These are phyloP conservation scores for Halenospora varia DNA, from an alignment of 495 filamentous ascomycete species.

Conservation along the genomic window DNA sequence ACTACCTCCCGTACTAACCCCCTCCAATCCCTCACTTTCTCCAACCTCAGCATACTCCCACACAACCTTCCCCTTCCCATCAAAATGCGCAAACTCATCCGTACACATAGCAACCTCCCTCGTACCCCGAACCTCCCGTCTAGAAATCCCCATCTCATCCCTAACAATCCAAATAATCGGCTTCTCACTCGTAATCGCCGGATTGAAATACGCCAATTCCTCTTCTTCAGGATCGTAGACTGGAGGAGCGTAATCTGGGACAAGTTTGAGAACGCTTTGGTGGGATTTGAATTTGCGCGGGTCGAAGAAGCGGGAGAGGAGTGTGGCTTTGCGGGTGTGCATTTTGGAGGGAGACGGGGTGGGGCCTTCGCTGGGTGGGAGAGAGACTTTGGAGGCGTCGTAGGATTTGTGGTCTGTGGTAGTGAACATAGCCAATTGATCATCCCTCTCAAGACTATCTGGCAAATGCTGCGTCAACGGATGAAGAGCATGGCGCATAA, in stretches of 20 bases:
- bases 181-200: conserved; percentile 55
- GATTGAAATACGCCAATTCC: conserved; percentile 72
- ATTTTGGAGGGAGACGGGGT: conserved; percentile 20
- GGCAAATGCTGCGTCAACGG: conserved; percentile 80
- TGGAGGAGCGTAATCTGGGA: conserved; percentile 47
- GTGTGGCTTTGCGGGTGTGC: conserved; percentile 30
- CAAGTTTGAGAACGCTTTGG: conserved; percentile 60
- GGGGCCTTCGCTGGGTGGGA: conserved; percentile 25
- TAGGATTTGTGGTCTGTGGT: conserved; percentile 27
- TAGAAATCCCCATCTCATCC: conserved; percentile 71
- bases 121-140: conserved; percentile 70
- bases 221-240: conserved; percentile 57
- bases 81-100: conserved; percentile 75
- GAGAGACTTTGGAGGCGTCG: conserved; percentile 25
- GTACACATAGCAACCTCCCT: conserved; percentile 59
- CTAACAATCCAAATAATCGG: conserved; percentile 81
- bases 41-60: conserved; percentile 60
- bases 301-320: conserved; percentile 64
- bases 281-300: conserved; percentile 75
- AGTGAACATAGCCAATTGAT: conserved; percentile 48
- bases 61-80: conserved; percentile 71
- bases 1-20: conserved; percentile 68
- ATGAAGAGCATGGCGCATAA: conserved; percentile 69
- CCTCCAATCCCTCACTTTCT: conserved; percentile 56
- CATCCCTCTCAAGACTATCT: conserved; percentile 47